phyloP scores from a whole-genome alignment of 441 rosid genomes.

The Jatropha podagrica region DNA sequence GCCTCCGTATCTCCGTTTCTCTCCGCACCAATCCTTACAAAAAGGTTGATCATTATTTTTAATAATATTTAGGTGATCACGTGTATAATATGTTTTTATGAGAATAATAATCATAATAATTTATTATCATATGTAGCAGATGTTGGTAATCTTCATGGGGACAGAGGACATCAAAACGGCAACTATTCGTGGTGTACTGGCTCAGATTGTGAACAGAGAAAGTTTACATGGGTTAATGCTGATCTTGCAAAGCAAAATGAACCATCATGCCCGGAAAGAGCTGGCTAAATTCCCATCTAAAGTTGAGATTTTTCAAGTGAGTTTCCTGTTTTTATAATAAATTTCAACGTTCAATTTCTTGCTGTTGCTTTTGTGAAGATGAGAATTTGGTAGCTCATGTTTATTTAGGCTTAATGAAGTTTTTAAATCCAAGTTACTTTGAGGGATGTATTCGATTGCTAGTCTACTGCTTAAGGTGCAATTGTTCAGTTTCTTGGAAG shows the following conservation, averaged over 20 bases:
- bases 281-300: not conserved
- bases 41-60: not conserved
- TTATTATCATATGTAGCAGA: not conserved
- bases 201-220: not conserved
- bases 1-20: not conserved
- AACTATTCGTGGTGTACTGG: not conserved
- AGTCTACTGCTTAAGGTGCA: no score
- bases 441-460: no score
- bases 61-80: not conserved
- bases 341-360: not conserved
- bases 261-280: slow-evolving; percentile 42
- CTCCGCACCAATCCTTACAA: not conserved
- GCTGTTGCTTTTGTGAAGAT: not conserved
- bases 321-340: not conserved
- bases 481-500: not conserved
- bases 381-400: not conserved
- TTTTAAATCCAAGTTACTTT: no score
- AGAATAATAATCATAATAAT: not conserved
- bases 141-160: not conserved
- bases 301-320: slow-evolving; percentile 30
- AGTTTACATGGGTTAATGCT: slow-evolving; percentile 42
- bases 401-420: no score
- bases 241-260: slow-evolving; percentile 51
- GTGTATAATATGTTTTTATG: not conserved
- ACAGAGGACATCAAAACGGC: slow-evolving; percentile 9